A percentile compares a stretch with the other conserved stretches of the same genome.
Conservation (phyloP, 1,139 yeast species). For the Suhomyces bokatorum region DNA sequence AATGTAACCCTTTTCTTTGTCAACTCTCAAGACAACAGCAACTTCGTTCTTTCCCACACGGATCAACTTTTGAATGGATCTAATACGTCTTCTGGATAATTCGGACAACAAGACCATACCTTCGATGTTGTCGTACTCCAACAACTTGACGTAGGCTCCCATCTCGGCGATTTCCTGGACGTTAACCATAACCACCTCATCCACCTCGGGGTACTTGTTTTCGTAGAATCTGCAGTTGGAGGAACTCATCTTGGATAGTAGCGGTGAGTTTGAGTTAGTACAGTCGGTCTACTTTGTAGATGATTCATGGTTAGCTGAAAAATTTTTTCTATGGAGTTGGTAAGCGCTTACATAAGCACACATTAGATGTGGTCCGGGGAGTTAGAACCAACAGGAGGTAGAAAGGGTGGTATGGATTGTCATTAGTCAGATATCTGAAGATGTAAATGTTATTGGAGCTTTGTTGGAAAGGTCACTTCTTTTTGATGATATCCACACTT, state of each 20-base stretch:
- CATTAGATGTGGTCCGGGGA: neutral
- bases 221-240: slow-evolving; percentile 96
- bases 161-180: slow-evolving; percentile 97
- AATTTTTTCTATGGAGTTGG: slow-evolving; percentile 6
- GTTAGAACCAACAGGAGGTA: too few relatives aligned
- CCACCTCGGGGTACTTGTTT: slow-evolving; percentile 98
- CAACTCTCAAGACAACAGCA: slow-evolving; percentile 98
- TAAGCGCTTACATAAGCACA: slow-evolving; percentile 7
- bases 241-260: slow-evolving; percentile 58
- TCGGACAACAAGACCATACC: slow-evolving; percentile 98
- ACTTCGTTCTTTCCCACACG: slow-evolving; percentile 99
- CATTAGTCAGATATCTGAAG: too few relatives aligned
- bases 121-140: slow-evolving; percentile 96
- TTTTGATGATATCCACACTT: too few relatives aligned
- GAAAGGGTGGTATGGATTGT: too few relatives aligned
- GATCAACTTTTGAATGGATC: slow-evolving; percentile 95
- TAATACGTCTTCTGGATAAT: slow-evolving; percentile 96
- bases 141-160: slow-evolving; percentile 95
- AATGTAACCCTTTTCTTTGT: slow-evolving; percentile 96
- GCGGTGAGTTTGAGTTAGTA: slow-evolving; percentile 1
- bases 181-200: slow-evolving; percentile 97
- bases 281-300: slow-evolving; percentile 1
- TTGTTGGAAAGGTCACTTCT: too few relatives aligned
- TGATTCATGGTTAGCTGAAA: slow-evolving; percentile 11
- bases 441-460: too few relatives aligned